Conservation (phyloP, 192 early-diverging fungal genomes). For the Umbelopsis vinacea region DNA sequence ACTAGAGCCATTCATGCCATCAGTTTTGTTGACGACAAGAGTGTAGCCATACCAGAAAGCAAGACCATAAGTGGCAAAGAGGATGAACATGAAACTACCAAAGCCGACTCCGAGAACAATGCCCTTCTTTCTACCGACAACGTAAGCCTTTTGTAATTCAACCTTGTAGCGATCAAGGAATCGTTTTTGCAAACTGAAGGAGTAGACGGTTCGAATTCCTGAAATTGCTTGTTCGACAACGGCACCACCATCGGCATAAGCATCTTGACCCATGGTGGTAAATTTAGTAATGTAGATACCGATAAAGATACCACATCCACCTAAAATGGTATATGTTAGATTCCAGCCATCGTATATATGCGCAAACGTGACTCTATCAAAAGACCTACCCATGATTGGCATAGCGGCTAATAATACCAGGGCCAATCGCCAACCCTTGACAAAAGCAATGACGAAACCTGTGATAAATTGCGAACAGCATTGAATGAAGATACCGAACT, state of each 20-base stretch:
- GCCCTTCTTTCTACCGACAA: constrained; percentile 68
- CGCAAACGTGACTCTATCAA: not conserved
- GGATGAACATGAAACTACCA: constrained; percentile 71
- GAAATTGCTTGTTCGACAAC: constrained; percentile 84
- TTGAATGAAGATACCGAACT: constrained; percentile 72
- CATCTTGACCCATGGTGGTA: constrained; percentile 49
- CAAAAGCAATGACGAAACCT: constrained; percentile 78
- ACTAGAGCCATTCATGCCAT: constrained; percentile 45
- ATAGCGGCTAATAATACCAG: constrained; percentile 78
- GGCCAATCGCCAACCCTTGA: constrained; percentile 76
- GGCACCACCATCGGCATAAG: constrained; percentile 80
- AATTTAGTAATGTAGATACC: constrained; percentile 46
- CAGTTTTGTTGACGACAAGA: constrained; percentile 44
- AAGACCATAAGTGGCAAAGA: constrained; percentile 75
- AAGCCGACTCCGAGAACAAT: constrained; percentile 62
- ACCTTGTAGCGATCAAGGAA: constrained; percentile 64
- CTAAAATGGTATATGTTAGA: not conserved
- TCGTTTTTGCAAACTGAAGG: constrained; percentile 81
- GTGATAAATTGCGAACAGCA: constrained; percentile 65
- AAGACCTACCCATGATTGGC: constrained; percentile 62
- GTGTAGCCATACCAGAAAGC: constrained; percentile 82
- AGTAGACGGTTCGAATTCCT: constrained; percentile 80
- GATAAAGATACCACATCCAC: constrained; percentile 31
- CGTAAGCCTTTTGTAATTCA: constrained; percentile 63
- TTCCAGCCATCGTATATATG: constrained; percentile 37